Evolutionary conservation across 129 eudicot genomes (phyloP).

Genomic region (Dittrichia graveolens): DNA sequence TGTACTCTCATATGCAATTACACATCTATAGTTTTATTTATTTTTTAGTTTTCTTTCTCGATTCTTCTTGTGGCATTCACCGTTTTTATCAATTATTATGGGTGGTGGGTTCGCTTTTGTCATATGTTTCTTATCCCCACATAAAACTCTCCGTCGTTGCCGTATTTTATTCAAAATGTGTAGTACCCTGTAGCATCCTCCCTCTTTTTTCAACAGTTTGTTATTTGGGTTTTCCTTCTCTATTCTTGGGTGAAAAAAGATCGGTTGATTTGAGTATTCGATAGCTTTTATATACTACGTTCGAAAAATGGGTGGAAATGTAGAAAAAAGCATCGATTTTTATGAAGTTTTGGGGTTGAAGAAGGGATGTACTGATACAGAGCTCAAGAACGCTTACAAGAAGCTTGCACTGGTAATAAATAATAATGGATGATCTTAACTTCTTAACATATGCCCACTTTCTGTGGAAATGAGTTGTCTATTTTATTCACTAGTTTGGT

Average conservation of each 20-base stretch:
- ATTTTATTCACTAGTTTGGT: not conserved
- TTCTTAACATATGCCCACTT: not conserved
- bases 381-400: constrained; percentile 82
- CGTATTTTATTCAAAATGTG: not conserved
- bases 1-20: constrained; percentile 17
- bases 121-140: constrained; percentile 8
- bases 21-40: not conserved
- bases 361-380: constrained; percentile 67
- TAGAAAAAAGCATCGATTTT: constrained; percentile 48
- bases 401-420: constrained; percentile 84
- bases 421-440: not conserved
- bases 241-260: constrained; percentile 11
- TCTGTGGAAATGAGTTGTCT: not conserved
- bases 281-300: not conserved
- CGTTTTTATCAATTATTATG: constrained; percentile 23
- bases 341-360: constrained; percentile 73
- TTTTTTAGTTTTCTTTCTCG: constrained; percentile 17
- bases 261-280: not conserved
- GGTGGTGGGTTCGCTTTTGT: constrained; percentile 16
- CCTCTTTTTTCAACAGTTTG: not conserved
- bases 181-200: not conserved
- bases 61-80: constrained; percentile 27
- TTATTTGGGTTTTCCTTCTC: not conserved
- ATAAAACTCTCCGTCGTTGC: not conserved
- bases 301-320: constrained; percentile 51